Base-by-base conservation (phyloP, 371 early-diverging fungal genomes). In the Fennellomyces sp. region DNA sequence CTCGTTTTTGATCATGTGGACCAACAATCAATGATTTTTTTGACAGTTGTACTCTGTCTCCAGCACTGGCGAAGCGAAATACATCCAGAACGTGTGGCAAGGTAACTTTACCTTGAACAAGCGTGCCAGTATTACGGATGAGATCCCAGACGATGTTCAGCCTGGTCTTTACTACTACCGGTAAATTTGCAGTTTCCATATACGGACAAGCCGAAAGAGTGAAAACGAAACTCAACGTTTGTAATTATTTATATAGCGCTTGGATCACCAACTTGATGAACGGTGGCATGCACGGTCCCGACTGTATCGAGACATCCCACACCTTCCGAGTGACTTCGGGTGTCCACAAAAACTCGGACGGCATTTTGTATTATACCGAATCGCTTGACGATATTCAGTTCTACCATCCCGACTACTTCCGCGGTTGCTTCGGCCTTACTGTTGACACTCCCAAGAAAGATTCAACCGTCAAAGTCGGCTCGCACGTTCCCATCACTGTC, bases 291-390 rank as follows among this genome's bases (percentile, higher is more conserved):
- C 75, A 75, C 47, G 76, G 80, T 15, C 80, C 76, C 42, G 76
- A 74, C 42, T 80, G 76, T 63, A 53, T 73, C 25, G 75, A 88
- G 65, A 72, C 75, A 58, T 85, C 86, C 59, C 73, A 76, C 38
- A 76, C 75, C 49, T 85, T 88, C 73, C 87, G 86, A 77, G 85
- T 84, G 6, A 75, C 82, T 21, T 58, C 76, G n/a, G 83, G 81
- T 45, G 78, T 80, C 31, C 84, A 86, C 64, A 61, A 66, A 42
- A 84, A 87, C 64, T 76, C 82, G 33, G 74, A 74, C 55, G 82
- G 86, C 53, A 61, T 76, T 30, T 72, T 72, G 63, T 79, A 80
- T 42, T 82, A 72, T 31, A 56, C 69, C 35, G 76, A 80, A 56
- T 60, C 59, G 11, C 61, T 72, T 21, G 63, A 70, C 55, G 80